Evolutionary conservation across 2,329 filamentous ascomycete species (phyloP), one percentile per base, ranked within the genome.

Genomic region (Cytospora paraplurivora): DNA sequence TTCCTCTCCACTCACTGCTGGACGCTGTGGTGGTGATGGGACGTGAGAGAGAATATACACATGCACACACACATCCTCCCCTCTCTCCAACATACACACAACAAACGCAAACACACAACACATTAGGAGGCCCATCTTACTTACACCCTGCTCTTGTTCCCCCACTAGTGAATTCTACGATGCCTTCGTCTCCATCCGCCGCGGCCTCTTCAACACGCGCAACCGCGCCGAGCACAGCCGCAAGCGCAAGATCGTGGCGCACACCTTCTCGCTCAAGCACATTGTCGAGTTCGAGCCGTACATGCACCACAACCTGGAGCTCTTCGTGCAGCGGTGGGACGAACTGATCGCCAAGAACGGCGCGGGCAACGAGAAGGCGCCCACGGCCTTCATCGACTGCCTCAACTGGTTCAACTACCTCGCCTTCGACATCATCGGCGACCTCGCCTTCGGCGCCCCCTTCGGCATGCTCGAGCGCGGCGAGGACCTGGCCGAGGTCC

Each of bases 181-280:
- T 71, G 90, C 91, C 56, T 97, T 97, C 70, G 92, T 97, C 61
- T 93, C 90, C 13, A 96, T 96, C 71, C 85, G 85, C 57, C 86
- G 91, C 13, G 92, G 92, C 21, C 82, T 97, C 13, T 97, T 97
- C 85, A 97, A 96, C 76, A 96, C 93, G 0, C 84, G 93, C 37
- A 87, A 93, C 76, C 85, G 93, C 56, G 81, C 81, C 0, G 91
- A 97, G 72, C 93, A 97, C 75, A 88, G 89, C 0, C 87, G 93
- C 67, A 97, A 97, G 83, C 86, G 93, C 71, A 97, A 96, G 83
- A 88, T 91, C 2, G 86, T 97, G 55, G 88, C 91, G 1, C 92
- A 96, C 75, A 95, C 91, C 37, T 97, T 97, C 77, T 91, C 88
- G 15, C 83, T 88, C 66, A 96, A 94, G 77, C 91, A 86, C 11